Evolutionary conservation across 805 yeast species (phyloP), one percentile per base, ranked within the genome.

Genomic region (Pichia cephalocereana): DNA sequence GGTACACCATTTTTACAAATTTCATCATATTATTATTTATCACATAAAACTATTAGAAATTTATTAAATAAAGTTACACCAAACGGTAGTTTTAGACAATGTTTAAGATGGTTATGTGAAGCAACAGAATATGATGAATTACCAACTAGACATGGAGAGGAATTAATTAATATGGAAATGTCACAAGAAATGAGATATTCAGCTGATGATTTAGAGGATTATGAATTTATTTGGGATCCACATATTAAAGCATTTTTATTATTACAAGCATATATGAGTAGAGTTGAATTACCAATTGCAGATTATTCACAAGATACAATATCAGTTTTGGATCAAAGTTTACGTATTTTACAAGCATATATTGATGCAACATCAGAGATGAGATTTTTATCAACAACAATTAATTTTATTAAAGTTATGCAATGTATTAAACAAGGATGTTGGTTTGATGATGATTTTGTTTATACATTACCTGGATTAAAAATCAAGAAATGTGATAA

Each of bases 241-340:
- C 95, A 86, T 62, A 86, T 86, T 54, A 86, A 86, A 61, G 80
- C 88, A 3, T 86, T 74, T 56, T 67, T 86, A 52, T 71, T 86
- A 54, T 60, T 85, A 9, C 93, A 86, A 61, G 90, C 91, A 0
- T 82, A 74, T 56, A 77, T 86, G 75, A 69, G 77, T 37, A 68
- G 89, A 43, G 70, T 79, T 7, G 93, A 86, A 50, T 70, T 93
- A 43, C 99, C 98, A 2, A 86, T 93, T 59, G 95, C 96, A 0
- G 99, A 93, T 70, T 93, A 93, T 62, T 73, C 84, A 10, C 98
- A 91, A 61, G 99, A 93, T 65, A 89, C 96, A 0, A 79, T 89
- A 14, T 82, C 97, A 0, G 96, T 93, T 10, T 69, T 93, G 49
- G 99, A 95, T 60, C 99, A 93, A 68, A 80, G 95, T 8, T 70